Percentiles rank a stretch among this genome's conserved stretches.
These are phyloP conservation scores for Penicillium sp. DNA, from an alignment of 2,329 filamentous ascomycete species.

Conservation along the genomic window DNA sequence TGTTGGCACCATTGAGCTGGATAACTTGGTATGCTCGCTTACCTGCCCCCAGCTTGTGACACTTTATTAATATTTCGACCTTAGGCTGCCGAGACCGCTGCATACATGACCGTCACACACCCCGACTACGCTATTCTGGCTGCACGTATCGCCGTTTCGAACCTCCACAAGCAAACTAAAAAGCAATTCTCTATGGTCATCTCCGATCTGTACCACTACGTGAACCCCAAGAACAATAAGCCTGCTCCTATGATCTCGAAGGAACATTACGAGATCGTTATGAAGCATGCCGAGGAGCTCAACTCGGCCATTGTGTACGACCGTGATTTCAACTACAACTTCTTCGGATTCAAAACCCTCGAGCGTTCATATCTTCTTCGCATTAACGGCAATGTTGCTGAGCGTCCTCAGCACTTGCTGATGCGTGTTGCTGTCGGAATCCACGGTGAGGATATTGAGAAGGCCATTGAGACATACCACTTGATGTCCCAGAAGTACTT, in stretches of 20 bases:
- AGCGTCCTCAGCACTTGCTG: conserved; percentile 98
- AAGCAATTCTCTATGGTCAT: conserved; percentile 99
- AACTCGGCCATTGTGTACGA: conserved; percentile 99
- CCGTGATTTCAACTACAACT: conserved; percentile 99
- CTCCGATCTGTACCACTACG: conserved; percentile 88
- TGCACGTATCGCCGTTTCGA: conserved; percentile 96
- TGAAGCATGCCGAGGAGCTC: conserved; percentile 93
- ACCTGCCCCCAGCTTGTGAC: neutral
- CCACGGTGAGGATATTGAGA: conserved; percentile 91
- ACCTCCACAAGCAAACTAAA: conserved; percentile 99
- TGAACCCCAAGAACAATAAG: conserved; percentile 87
- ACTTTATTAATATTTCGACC: conserved; percentile 23
- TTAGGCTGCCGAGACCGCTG: conserved; percentile 95
- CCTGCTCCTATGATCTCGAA: conserved; percentile 92
- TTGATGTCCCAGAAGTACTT: conserved; percentile 99
- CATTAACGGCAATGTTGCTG: conserved; percentile 91
- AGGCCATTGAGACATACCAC: conserved; percentile 95
- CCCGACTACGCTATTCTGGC: conserved; percentile 98
- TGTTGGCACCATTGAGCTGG: conserved; percentile 92
- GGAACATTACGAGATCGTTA: conserved; percentile 85
- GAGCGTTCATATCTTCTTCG: conserved; percentile 97
- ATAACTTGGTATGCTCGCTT: conserved; percentile 74
- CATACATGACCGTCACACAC: conserved; percentile 99
- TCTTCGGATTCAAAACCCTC: conserved; percentile 99
- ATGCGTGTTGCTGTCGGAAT: conserved; percentile 99